phyloP scores from a whole-genome alignment of 108 stramenopile species.

The Cyclotella kingstonii region DNA sequence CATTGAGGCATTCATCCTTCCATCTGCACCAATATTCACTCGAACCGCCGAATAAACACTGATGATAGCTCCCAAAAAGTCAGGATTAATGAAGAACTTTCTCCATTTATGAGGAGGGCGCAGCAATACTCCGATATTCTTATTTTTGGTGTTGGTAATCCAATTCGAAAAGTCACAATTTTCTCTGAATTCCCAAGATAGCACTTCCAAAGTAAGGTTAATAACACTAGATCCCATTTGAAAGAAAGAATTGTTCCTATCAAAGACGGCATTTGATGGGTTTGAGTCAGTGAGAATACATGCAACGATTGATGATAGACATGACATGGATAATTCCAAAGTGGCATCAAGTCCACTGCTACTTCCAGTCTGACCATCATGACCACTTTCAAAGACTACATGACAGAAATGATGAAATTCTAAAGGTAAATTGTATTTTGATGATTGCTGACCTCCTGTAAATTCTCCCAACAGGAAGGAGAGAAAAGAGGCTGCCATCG shows the following conservation, averaged over 20 bases:
- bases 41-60: conserved; percentile 36
- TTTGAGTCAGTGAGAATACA: conserved; percentile 32
- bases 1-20: background rate
- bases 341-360: conserved; percentile 38
- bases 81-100: conserved; percentile 56
- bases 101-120: conserved; percentile 68
- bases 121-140: conserved; percentile 25
- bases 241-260: conserved; percentile 22
- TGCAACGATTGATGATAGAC: conserved; percentile 25
- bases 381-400: conserved; percentile 51
- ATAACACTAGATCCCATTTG: conserved; percentile 50
- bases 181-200: conserved; percentile 86
- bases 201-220: conserved; percentile 53
- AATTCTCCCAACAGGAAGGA: conserved; percentile 67
- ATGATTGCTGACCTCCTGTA: conserved; percentile 59
- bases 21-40: conserved; percentile 23
- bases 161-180: too few species aligned
- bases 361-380: conserved; percentile 7
- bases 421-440: conserved; percentile 61
- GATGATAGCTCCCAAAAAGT: conserved; percentile 69
- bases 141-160: conserved; percentile 35
- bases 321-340: conserved; percentile 31
- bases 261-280: background rate
- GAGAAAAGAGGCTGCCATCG: conserved; percentile 54
- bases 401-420: conserved; percentile 78